Conservation (phyloP, 2,329 filamentous ascomycete species). For the Aureobasidium sp. region DNA sequence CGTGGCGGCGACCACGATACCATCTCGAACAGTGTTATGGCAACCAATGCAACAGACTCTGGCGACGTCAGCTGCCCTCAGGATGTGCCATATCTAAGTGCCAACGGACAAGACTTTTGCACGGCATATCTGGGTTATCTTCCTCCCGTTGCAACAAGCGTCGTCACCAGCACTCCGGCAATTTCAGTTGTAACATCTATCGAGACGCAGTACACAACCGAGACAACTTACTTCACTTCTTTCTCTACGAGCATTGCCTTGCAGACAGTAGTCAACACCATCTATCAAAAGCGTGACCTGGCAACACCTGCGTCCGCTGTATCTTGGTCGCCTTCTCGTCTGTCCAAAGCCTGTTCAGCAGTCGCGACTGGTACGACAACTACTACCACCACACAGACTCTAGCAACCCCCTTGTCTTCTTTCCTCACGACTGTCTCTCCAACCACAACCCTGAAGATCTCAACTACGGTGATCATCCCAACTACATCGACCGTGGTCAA, state of each 20-base stretch:
- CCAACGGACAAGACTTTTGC: not conserved
- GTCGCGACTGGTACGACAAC: not conserved
- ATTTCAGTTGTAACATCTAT: not conserved
- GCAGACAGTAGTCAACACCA: not conserved
- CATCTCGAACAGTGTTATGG: slow-evolving; percentile 11
- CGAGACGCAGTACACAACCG: not conserved
- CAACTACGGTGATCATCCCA: too few relatives aligned
- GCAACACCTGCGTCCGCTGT: not conserved
- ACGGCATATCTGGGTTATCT: not conserved
- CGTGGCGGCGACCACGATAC: slow-evolving; percentile 15
- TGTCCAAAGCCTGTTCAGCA: not conserved
- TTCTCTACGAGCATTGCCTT: not conserved
- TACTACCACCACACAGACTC: not conserved
- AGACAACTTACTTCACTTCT: not conserved
- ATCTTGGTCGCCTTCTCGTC: not conserved
- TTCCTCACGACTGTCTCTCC: not conserved
- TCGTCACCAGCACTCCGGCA: not conserved
- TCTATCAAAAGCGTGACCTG: not conserved
- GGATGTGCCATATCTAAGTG: not conserved
- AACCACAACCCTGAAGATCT: too few relatives aligned
- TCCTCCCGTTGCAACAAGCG: not conserved
- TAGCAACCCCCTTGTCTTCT: not conserved
- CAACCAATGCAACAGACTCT: not conserved
- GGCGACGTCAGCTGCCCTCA: not conserved
- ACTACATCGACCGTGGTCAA: too few relatives aligned